phyloP scores from a whole-genome alignment of 345 rosid species.

The Barbarea vulgaris region DNA sequence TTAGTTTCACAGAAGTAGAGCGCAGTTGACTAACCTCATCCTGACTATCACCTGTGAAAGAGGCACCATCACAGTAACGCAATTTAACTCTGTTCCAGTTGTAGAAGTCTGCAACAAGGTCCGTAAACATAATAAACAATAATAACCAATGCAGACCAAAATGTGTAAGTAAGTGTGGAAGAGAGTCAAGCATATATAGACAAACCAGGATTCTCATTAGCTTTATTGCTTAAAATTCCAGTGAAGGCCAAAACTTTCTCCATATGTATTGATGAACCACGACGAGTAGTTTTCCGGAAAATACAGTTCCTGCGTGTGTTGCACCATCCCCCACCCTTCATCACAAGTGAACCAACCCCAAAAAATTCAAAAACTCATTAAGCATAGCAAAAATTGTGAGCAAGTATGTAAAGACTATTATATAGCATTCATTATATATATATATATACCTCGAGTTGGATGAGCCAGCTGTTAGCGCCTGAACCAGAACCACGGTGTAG shows the following conservation, averaged over 20 bases:
- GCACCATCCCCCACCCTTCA: constrained; percentile 98
- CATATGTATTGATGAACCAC: constrained; percentile 80
- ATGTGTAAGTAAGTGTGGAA: neutral
- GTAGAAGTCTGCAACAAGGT: constrained; percentile 75
- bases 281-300: constrained; percentile 73
- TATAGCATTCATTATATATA: constrained; percentile 24
- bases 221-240: constrained; percentile 73
- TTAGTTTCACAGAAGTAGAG: neutral
- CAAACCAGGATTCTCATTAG: constrained; percentile 81
- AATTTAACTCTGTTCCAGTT: constrained; percentile 92
- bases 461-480: constrained; percentile 80
- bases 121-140: neutral
- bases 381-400: neutral
- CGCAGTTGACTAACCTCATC: constrained; percentile 52
- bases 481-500: constrained; percentile 70
- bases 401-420: neutral
- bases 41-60: constrained; percentile 73
- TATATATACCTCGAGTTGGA: constrained; percentile 83
- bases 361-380: neutral
- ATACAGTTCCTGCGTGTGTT: constrained; percentile 59
- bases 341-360: constrained; percentile 5
- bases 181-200: neutral
- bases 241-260: constrained; percentile 70
- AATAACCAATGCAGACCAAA: too few species aligned
- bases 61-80: constrained; percentile 95